A percentile compares a stretch with the other conserved stretches of the same genome.
These are phyloP conservation scores for Bretschneidera sinensis DNA, from an alignment of 345 rosid genomes.

Conservation along the genomic window DNA sequence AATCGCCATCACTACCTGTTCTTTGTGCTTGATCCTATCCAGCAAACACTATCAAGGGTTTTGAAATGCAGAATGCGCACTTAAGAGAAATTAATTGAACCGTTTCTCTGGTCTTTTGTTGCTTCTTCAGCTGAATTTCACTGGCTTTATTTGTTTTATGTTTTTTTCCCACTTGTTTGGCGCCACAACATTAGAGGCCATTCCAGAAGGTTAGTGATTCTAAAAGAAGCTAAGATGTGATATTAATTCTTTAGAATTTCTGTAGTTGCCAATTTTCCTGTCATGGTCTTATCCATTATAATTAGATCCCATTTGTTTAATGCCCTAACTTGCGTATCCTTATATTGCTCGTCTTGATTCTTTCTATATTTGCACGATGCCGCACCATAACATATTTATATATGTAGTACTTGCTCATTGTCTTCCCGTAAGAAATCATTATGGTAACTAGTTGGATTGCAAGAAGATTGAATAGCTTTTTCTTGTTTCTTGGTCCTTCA, in stretches of 20 bases:
- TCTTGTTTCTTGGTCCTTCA: slow-evolving; percentile 5
- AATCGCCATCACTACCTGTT: background rate
- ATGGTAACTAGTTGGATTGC: background rate
- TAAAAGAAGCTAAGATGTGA: too few relatives aligned
- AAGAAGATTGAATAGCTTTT: slow-evolving; percentile 2
- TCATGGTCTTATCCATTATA: background rate
- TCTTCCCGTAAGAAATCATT: background rate
- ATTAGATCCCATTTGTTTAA: background rate
- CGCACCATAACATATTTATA: background rate
- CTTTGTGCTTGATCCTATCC: slow-evolving; percentile 5
- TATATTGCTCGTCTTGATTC: background rate
- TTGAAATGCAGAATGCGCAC: background rate
- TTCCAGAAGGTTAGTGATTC: too few relatives aligned
- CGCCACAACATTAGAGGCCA: background rate
- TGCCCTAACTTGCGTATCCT: background rate
- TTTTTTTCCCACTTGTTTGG: background rate
- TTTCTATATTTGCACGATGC: background rate
- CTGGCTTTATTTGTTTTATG: background rate
- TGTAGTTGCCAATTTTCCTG: background rate
- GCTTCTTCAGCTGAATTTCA: background rate
- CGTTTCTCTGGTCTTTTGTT: slow-evolving; percentile 1
- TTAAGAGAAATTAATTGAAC: background rate
- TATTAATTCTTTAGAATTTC: too few relatives aligned
- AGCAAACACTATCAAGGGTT: background rate
- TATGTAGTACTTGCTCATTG: background rate